phyloP scores from a whole-genome alignment of 805 yeast species.

The Spathaspora boniae region DNA sequence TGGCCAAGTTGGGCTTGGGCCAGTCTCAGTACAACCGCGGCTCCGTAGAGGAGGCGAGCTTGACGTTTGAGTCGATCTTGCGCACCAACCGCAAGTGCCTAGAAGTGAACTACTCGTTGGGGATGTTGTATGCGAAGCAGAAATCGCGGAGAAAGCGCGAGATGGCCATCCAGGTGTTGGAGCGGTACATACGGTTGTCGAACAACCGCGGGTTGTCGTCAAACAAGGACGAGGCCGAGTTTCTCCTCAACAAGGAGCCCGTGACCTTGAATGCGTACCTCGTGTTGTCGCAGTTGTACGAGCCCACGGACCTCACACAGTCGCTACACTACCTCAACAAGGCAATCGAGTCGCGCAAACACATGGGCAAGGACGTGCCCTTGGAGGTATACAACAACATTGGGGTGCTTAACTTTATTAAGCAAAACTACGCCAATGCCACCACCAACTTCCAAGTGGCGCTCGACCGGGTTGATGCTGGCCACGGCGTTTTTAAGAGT shows the following conservation, averaged over 20 bases:
- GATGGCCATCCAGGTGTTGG: conserved; percentile 61
- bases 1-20: conserved; percentile 80
- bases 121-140: conserved; percentile 64
- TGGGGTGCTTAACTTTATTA: conserved; percentile 76
- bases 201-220: conserved; percentile 40
- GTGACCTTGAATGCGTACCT: conserved; percentile 62
- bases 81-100: conserved; percentile 63
- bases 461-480: conserved; percentile 28
- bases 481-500: conserved; percentile 29
- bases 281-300: conserved; percentile 67
- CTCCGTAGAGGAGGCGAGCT: conserved; percentile 75
- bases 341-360: conserved; percentile 51
- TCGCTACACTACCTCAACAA: conserved; percentile 62
- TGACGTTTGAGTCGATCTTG: conserved; percentile 75
- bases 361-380: conserved; percentile 44
- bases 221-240: conserved; percentile 18
- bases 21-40: conserved; percentile 77
- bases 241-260: conserved; percentile 45
- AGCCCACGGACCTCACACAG: conserved; percentile 59
- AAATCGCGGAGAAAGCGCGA: conserved; percentile 37
- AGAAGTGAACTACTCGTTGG: conserved; percentile 74
- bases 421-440: conserved; percentile 58
- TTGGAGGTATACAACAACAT: conserved; percentile 72
- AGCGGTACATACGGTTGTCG: conserved; percentile 64
- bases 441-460: conserved; percentile 52